These are phyloP conservation scores for Kuraishia floccosa DNA, from an alignment of 805 yeast species.

Conservation along the genomic window DNA sequence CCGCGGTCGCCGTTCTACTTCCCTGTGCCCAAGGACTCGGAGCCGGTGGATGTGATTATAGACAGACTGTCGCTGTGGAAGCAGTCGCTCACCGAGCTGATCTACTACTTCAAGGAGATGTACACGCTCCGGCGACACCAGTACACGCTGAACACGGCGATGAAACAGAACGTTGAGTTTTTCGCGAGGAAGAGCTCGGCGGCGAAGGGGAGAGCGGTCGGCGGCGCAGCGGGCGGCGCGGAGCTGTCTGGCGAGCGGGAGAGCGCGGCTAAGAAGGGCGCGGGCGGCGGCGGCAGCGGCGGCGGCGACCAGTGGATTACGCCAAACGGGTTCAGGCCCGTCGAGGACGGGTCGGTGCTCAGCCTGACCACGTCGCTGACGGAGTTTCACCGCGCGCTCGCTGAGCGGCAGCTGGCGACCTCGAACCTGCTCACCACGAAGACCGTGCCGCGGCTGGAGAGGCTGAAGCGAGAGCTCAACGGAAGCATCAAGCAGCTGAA, in stretches of 20 bases:
- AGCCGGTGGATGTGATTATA: constrained; percentile 38
- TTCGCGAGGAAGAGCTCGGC: constrained; percentile 10
- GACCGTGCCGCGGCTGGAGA: constrained; percentile 43
- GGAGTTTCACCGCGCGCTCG: constrained; percentile 17
- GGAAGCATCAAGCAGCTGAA: constrained; percentile 44
- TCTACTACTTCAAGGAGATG: constrained; percentile 38
- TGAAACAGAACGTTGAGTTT: constrained; percentile 35
- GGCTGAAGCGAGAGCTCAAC: constrained; percentile 39
- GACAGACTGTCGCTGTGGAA: constrained; percentile 49
- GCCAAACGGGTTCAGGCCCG: constrained; percentile 32
- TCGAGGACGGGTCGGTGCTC: constrained; percentile 23
- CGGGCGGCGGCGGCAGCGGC: neutral
- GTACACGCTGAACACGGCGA: constrained; percentile 38
- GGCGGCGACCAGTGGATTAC: constrained; percentile 17
- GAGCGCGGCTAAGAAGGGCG: neutral
- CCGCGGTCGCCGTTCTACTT: constrained; percentile 22
- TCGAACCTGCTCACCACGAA: constrained; percentile 36
- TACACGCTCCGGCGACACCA: constrained; percentile 40
- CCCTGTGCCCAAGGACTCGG: constrained; percentile 18
- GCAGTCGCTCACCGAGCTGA: constrained; percentile 38
- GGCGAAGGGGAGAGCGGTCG: constrained; percentile 1
- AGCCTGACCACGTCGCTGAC: constrained; percentile 19
- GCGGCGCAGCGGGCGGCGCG: neutral
- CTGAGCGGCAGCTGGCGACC: constrained; percentile 36
- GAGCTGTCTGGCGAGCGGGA: neutral